Conservation (phyloP, 805 yeast species). For the Blastobotrys terrestris region DNA sequence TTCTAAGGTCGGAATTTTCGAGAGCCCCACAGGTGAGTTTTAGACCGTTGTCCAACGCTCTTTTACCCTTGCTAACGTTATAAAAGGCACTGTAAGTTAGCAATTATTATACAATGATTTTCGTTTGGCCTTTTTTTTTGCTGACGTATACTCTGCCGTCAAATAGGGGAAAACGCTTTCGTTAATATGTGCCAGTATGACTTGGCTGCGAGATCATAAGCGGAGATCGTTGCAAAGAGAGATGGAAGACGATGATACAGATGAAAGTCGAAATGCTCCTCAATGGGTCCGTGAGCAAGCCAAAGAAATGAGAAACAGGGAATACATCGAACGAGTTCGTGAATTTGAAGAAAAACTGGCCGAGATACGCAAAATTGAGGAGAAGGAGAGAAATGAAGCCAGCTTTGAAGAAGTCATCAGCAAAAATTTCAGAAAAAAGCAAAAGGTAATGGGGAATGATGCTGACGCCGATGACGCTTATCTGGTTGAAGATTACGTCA, state of each 20-base stretch:
- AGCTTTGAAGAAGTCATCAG: conserved; percentile 11
- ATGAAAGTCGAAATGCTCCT: conserved; percentile 52
- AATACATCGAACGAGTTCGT: conserved; percentile 16
- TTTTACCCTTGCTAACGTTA: neutral
- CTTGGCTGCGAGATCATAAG: conserved; percentile 66
- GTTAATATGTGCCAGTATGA: conserved; percentile 73
- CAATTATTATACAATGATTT: neutral
- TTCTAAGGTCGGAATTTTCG: conserved; percentile 71
- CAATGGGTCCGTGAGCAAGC: conserved; percentile 55
- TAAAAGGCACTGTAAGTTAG: conserved; percentile 17
- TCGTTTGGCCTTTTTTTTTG: neutral
- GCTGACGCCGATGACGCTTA: conserved; percentile 7
- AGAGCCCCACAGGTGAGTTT: conserved; percentile 80
- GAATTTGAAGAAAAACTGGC: conserved; percentile 22
- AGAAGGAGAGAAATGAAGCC: conserved; percentile 11
- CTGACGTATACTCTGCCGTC: neutral
- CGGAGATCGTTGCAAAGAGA: conserved; percentile 17
- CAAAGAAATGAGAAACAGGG: conserved; percentile 19
- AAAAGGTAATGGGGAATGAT: conserved; percentile 10
- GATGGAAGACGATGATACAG: conserved; percentile 12
- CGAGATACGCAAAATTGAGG: conserved; percentile 13
- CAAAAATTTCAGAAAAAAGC: conserved; percentile 8
- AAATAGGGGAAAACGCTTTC: conserved; percentile 79
- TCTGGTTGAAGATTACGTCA: conserved; percentile 33
- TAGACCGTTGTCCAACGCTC: neutral